Base-by-base conservation (phyloP, 495 filamentous ascomycete species). In the Aspergillus conjunctus region DNA sequence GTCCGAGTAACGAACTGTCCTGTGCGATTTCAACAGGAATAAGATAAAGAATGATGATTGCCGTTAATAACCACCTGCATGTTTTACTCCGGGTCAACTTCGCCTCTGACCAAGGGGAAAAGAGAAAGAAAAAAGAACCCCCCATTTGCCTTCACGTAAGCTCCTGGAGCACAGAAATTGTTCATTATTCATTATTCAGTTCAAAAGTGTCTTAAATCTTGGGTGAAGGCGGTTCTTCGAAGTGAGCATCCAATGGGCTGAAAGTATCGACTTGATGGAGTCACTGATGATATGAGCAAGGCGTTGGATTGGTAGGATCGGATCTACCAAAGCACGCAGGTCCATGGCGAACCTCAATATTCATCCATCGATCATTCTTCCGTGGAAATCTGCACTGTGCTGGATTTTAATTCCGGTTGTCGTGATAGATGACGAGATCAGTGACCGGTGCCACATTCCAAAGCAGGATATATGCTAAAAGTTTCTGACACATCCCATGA, bases 221-320 rank as follows among this genome's bases (percentile, higher is more conserved):
- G 44, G 20, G 5, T 18, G 17, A 7, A n/a, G 43, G 17, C 7
- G 43, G 43, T 14, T 21, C 20, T 20, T 21, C 10, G 17, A 17
- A 18, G 18, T 8, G 44, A 11, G 10, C n/a, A 22, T 22, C 44
- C 44, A 48, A 48, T 48, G 20, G 44, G 44, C 44, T 21, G 17
- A 11, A 48, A 21, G 17, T 7, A 18, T 21, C n/a, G 18, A 48
- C n/a, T 21, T 21, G n/a, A 20, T 18, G 9, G 4, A 48, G 44
- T 21, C n/a, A 48, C 11, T 20, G 17, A 21, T 18, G 20, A 48
- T 48, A 21, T 48, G 44, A 48, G 17, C 44, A 6, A 22, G 8
- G 18, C 17, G 44, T 21, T 48, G 44, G 44, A 48, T 48, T 48
- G 44, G 44, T 11, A 21, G 44, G 20, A 48, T 48, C n/a, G 20